phyloP scores from a whole-genome alignment of 495 filamentous ascomycete species.

The Glutinoglossum americanum region DNA sequence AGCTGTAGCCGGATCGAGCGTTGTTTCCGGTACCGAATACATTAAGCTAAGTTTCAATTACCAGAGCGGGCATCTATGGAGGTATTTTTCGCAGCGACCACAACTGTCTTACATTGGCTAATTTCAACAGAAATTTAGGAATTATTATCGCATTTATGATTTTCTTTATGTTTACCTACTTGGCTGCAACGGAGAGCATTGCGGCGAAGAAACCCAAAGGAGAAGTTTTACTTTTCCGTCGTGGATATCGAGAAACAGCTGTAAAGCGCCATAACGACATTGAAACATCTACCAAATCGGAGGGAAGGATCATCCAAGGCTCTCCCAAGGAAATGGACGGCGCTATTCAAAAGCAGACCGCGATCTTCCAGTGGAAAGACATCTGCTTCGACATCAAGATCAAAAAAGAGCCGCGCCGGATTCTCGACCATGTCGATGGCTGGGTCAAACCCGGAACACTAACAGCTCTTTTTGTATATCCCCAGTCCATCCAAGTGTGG shows the following conservation, averaged over 20 bases:
- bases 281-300: too few species aligned
- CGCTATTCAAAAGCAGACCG: slow-evolving; percentile 6
- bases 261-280: too few species aligned
- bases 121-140: slow-evolving; percentile 42
- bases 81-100: too few species aligned
- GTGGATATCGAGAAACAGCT: too few species aligned
- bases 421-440: slow-evolving; percentile 52
- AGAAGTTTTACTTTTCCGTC: slow-evolving; percentile 49
- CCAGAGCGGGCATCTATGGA: too few species aligned
- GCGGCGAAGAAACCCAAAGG: slow-evolving; percentile 38
- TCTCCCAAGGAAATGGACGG: background rate
- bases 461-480: too few species aligned
- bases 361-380: slow-evolving; percentile 27
- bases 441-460: slow-evolving; percentile 61
- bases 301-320: too few species aligned
- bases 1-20: too few species aligned
- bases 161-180: slow-evolving; percentile 35
- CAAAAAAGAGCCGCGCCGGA: slow-evolving; percentile 39
- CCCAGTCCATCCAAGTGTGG: too few species aligned
- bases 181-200: slow-evolving; percentile 37
- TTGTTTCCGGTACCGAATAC: too few species aligned
- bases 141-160: slow-evolving; percentile 35
- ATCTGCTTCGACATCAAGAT: slow-evolving; percentile 45
- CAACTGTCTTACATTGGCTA: too few species aligned
- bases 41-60: too few species aligned